These are phyloP conservation scores for Aspergillus udagawae DNA, from an alignment of 2,329 filamentous ascomycete species.

Conservation along the genomic window DNA sequence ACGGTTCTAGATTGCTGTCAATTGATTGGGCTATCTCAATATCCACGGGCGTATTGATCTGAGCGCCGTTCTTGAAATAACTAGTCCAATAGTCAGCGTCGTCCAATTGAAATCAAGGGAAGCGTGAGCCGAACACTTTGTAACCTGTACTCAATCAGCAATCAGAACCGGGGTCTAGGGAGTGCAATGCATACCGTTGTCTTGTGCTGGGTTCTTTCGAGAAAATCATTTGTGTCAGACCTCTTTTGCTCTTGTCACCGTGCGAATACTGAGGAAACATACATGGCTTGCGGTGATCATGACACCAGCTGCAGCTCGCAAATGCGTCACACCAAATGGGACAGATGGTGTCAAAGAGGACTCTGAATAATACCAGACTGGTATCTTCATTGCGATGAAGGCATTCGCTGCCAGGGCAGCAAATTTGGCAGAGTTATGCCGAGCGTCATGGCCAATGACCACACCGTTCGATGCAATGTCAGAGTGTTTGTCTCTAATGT, in stretches of 20 bases:
- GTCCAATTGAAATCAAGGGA: neutral
- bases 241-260: neutral
- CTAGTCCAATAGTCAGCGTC: slow-evolving; percentile 26
- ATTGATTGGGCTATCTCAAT: slow-evolving; percentile 56
- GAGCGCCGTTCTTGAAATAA: slow-evolving; percentile 62
- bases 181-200: slow-evolving; percentile 48
- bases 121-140: slow-evolving; percentile 48
- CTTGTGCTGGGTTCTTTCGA: slow-evolving; percentile 54
- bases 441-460: slow-evolving; percentile 60
- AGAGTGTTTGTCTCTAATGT: slow-evolving; percentile 47
- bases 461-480: slow-evolving; percentile 46
- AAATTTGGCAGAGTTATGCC: slow-evolving; percentile 60
- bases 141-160: slow-evolving; percentile 43
- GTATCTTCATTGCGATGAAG: slow-evolving; percentile 55
- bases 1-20: slow-evolving; percentile 51
- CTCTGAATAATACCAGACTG: slow-evolving; percentile 57
- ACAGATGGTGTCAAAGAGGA: slow-evolving; percentile 59
- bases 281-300: slow-evolving; percentile 64
- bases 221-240: neutral
- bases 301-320: slow-evolving; percentile 55
- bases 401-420: slow-evolving; percentile 57
- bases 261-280: slow-evolving; percentile 15
- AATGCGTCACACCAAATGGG: slow-evolving; percentile 55
- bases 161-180: neutral
- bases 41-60: slow-evolving; percentile 63